phyloP scores from a whole-genome alignment of 1,139 yeast species.

The Saccharomyces hybrid region DNA sequence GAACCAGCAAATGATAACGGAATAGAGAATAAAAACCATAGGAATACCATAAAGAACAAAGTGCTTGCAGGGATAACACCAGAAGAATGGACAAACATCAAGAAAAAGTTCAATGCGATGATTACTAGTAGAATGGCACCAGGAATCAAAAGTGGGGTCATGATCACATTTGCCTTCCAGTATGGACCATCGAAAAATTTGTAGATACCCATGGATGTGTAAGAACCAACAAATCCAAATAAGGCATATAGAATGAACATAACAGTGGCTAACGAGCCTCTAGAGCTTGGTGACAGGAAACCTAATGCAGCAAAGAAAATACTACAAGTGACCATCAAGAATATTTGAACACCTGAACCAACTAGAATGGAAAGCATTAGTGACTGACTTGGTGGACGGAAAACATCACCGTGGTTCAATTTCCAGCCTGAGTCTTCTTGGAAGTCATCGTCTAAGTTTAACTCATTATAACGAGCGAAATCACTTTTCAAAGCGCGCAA shows the following conservation, averaged over 20 bases:
- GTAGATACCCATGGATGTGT: conserved; percentile 73
- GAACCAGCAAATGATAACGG: conserved; percentile 87
- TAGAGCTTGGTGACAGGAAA: conserved; percentile 82
- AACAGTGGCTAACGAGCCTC: conserved; percentile 88
- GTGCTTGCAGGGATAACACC: conserved; percentile 96
- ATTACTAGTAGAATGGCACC: conserved; percentile 60
- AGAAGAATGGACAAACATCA: conserved; percentile 71
- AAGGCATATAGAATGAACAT: conserved; percentile 77
- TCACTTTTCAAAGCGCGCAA: conserved; percentile 77
- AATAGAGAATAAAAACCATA: conserved; percentile 81
- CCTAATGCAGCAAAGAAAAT: conserved; percentile 82
- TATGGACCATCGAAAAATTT: conserved; percentile 86
- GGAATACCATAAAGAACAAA: conserved; percentile 66
- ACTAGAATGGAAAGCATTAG: conserved; percentile 69
- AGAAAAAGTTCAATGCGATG: conserved; percentile 69
- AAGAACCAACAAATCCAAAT: conserved; percentile 77
- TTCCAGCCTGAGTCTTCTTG: conserved; percentile 98
- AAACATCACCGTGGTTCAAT: conserved; percentile 88
- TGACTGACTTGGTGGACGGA: conserved; percentile 70
- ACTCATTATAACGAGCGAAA: conserved; percentile 79
- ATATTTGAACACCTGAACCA: conserved; percentile 84
- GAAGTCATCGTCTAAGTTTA: conserved; percentile 78
- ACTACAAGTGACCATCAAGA: conserved; percentile 68
- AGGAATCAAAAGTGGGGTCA: conserved; percentile 83
- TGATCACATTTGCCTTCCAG: conserved; percentile 77